Evolutionary conservation across 371 early-diverging fungal species (phyloP), one percentile per base, ranked within the genome.

Genomic region (Cokeromyces recurvatus): DNA sequence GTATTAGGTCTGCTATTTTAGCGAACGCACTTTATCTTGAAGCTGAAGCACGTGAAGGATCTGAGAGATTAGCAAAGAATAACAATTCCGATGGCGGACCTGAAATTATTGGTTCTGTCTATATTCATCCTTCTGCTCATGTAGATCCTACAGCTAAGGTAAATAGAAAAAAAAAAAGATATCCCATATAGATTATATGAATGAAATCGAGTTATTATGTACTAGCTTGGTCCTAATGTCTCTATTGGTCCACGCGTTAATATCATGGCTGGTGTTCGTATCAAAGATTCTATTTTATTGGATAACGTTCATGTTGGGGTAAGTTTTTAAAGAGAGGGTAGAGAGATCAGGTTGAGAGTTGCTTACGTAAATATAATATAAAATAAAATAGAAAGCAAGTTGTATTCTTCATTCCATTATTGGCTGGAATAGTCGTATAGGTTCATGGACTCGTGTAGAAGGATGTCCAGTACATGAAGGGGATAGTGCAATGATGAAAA

Each of bases 341-440:
- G n/a, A n/a, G n/a, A n/a, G n/a, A n/a, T n/a, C n/a, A n/a, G n/a
- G n/a, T n/a, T n/a, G 19, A 15, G 11, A 38, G 46, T 32, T 20
- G 20, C 19, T 15, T 45, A 40, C 7, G 2, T 5, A 23, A 24
- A 19, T 9, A 21, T 15, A 35, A 6, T 4, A n/a, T n/a, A n/a
- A n/a, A n/a, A n/a, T 29, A 8, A 11, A 29, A 44, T 57, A 74
- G 71, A 53, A 52, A 36, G 71, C 87, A 48, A 74, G 87, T 31
- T 90, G 90, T 57, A 76, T 99, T 36, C 68, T 94, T 32, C 86
- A 95, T 55, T 83, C 95, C 15, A 89, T 99, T 43, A 82, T 98
- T 50, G 99, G 99, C 27, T 96, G 97, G 97, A 87, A 90, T 54
- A 85, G 87, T 52, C 89, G 87, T 59, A 82, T 97, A 57, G 98